Conservation (phyloP, 805 yeast genomes). For the Kockiozyma suomiensis region DNA sequence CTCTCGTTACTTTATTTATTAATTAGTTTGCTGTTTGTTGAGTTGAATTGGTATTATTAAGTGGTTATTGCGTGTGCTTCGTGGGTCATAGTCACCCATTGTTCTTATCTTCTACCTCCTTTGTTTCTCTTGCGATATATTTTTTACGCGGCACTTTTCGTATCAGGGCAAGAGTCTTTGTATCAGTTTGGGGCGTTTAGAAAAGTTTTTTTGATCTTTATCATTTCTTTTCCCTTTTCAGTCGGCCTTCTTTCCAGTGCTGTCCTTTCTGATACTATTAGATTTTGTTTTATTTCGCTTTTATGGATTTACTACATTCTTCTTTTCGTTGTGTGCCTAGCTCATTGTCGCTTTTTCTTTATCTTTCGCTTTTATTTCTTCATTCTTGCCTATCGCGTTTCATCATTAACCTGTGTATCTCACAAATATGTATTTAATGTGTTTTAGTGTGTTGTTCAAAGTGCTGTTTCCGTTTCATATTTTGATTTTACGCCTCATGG, state of each 20-base stretch:
- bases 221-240: not conserved
- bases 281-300: not conserved
- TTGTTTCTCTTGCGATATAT: not conserved
- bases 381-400: not conserved
- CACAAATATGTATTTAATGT: no score
- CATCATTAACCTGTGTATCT: not conserved
- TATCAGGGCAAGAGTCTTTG: not conserved
- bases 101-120: not conserved
- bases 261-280: not conserved
- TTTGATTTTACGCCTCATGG: not conserved
- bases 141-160: not conserved
- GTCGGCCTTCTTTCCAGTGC: no score
- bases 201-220: slow-evolving; percentile 10
- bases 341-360: not conserved
- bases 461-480: not conserved
- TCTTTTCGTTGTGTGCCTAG: not conserved
- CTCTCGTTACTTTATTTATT: not conserved
- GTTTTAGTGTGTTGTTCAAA: no score
- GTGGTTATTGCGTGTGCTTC: not conserved
- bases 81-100: not conserved
- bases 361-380: not conserved
- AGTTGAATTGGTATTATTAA: not conserved
- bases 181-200: slow-evolving; percentile 24
- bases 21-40: not conserved
- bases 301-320: not conserved